Conservation (phyloP, 2,329 filamentous ascomycete species). For the Alternaria ventricosa region DNA sequence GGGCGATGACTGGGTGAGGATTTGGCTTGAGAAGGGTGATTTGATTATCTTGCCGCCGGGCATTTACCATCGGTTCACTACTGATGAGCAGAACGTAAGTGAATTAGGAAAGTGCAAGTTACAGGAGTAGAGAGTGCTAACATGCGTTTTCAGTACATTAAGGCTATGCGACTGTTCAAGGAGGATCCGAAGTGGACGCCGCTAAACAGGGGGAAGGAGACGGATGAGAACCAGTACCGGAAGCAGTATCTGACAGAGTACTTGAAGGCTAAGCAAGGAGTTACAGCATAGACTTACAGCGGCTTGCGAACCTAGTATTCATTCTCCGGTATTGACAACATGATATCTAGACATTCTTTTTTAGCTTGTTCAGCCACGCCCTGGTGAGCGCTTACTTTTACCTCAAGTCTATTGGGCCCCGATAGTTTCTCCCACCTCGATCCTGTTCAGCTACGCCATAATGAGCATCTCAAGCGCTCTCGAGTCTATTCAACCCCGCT, state of each 20-base stretch:
- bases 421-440: neutral
- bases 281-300: constrained; percentile 16
- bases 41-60: constrained; percentile 92
- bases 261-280: constrained; percentile 52
- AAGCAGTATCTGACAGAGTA: constrained; percentile 81
- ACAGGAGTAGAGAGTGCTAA: constrained; percentile 18
- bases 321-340: neutral
- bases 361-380: too few species aligned
- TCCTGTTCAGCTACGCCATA: too few species aligned
- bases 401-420: neutral
- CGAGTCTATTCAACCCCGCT: neutral
- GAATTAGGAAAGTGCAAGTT: neutral
- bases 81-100: constrained; percentile 85
- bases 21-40: constrained; percentile 83
- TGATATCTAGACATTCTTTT: neutral
- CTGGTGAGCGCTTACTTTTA: neutral
- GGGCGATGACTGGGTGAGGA: constrained; percentile 87
- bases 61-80: constrained; percentile 98
- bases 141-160: constrained; percentile 72
- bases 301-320: neutral
- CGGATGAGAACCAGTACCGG: constrained; percentile 80
- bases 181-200: constrained; percentile 99
- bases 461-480: neutral
- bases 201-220: constrained; percentile 77
- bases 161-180: constrained; percentile 96